phyloP scores from a whole-genome alignment of 2,329 filamentous ascomycete species.

The Trichoderma sp. region DNA sequence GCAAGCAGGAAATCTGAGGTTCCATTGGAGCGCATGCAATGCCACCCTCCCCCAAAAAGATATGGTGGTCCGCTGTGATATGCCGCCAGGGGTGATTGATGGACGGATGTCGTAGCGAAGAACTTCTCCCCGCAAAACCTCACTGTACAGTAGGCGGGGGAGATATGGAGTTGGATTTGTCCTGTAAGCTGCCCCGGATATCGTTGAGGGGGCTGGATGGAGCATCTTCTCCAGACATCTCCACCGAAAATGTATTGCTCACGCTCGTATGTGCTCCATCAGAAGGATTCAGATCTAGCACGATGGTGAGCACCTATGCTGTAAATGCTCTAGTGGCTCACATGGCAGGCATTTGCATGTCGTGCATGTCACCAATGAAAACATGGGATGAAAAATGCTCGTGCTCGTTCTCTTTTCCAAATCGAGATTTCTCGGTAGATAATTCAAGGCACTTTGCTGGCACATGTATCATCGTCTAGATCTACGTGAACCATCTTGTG shows the following conservation, averaged over 20 bases:
- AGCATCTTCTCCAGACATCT: background rate
- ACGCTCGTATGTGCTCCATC: background rate
- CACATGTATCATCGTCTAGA: background rate
- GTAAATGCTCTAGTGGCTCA: background rate
- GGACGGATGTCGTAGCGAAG: background rate
- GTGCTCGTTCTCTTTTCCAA: background rate
- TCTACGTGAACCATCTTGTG: background rate
- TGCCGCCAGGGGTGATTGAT: background rate
- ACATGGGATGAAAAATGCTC: background rate
- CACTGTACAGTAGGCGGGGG: background rate
- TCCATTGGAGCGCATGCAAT: constrained; percentile 5
- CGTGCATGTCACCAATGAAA: background rate
- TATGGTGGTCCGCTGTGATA: background rate
- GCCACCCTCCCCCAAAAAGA: background rate
- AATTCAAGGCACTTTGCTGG: background rate
- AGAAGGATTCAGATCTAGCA: background rate
- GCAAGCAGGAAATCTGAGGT: background rate
- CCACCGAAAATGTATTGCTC: background rate
- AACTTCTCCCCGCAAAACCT: background rate
- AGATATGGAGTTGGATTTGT: background rate
- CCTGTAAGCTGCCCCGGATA: background rate
- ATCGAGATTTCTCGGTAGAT: background rate
- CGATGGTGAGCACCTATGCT: background rate
- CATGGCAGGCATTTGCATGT: background rate
- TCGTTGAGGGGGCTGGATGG: background rate